These are phyloP conservation scores for Cryptococcus jaspeensis DNA, from an alignment of 1,284 basidiomycete species.

Conservation along the genomic window DNA sequence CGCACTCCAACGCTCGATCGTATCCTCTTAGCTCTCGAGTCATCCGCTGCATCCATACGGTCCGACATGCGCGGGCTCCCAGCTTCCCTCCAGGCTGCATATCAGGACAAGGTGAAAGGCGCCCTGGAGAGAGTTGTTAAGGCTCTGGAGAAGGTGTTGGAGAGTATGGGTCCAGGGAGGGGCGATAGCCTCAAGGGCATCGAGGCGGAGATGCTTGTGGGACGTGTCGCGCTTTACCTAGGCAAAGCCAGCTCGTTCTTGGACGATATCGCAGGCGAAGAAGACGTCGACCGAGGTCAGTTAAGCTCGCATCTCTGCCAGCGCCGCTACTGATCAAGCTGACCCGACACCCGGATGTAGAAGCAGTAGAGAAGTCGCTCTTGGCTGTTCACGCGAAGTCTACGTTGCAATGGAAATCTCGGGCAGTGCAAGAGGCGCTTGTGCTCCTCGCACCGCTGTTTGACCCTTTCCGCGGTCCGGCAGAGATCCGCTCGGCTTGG, in stretches of 20 bases:
- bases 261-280: constrained; percentile 23
- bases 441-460: constrained; percentile 29
- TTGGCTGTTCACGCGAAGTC: constrained; percentile 32
- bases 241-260: constrained; percentile 33
- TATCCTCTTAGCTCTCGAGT: constrained; percentile 37
- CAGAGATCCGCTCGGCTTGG: constrained; percentile 34
- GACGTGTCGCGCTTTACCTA: constrained; percentile 44
- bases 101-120: constrained; percentile 19
- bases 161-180: constrained; percentile 14
- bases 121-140: constrained; percentile 30
- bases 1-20: constrained; percentile 45
- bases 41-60: constrained; percentile 29
- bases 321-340: background rate
- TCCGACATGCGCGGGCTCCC: constrained; percentile 38
- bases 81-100: constrained; percentile 19
- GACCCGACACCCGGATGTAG: background rate
- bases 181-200: constrained; percentile 6
- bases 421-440: constrained; percentile 23
- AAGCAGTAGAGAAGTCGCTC: constrained; percentile 13
- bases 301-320: background rate
- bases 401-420: constrained; percentile 29
- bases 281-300: constrained; percentile 22
- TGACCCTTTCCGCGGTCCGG: constrained; percentile 19
- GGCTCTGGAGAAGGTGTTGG: constrained; percentile 31
- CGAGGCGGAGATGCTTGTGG: constrained; percentile 45